These are phyloP conservation scores for Parietaria judaica DNA, from an alignment of 306 rosid species.

Conservation along the genomic window DNA sequence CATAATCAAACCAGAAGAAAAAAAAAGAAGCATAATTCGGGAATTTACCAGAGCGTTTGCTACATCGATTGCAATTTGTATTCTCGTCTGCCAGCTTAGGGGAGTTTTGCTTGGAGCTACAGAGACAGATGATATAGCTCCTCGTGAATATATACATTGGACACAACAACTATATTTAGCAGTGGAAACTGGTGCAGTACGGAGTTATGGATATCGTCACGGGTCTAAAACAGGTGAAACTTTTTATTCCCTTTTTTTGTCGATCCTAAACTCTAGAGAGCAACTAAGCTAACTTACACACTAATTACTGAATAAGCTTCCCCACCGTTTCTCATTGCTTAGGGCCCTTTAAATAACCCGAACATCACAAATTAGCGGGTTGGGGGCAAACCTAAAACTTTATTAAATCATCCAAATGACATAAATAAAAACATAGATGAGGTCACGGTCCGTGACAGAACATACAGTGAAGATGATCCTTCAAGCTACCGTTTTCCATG, in stretches of 20 bases:
- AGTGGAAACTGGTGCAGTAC: no score
- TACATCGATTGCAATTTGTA: slow-evolving; percentile 84
- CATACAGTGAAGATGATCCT: slow-evolving; percentile 98
- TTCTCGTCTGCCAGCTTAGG: slow-evolving; percentile 77
- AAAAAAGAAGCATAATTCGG: slow-evolving; percentile 11
- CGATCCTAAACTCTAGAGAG: no score
- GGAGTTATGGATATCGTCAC: no score
- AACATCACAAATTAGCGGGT: no score
- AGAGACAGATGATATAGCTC: slow-evolving; percentile 1
- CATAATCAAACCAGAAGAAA: slow-evolving; percentile 2
- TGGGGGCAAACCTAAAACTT: no score
- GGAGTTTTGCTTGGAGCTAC: slow-evolving; percentile 75
- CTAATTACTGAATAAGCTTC: no score
- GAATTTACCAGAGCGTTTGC: slow-evolving; percentile 90
- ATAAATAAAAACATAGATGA: no score
- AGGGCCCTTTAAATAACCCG: no score
- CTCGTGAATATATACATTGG: background rate
- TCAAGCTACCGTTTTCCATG: slow-evolving; percentile 98
- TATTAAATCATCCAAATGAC: no score
- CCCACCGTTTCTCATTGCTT: no score
- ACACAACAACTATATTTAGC: no score
- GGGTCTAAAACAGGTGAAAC: background rate
- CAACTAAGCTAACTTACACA: no score
- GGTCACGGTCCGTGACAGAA: background rate
- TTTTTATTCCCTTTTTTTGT: background rate